phyloP scores from a whole-genome alignment of 2,329 filamentous ascomycete species.

The Grosmannia huntii region DNA sequence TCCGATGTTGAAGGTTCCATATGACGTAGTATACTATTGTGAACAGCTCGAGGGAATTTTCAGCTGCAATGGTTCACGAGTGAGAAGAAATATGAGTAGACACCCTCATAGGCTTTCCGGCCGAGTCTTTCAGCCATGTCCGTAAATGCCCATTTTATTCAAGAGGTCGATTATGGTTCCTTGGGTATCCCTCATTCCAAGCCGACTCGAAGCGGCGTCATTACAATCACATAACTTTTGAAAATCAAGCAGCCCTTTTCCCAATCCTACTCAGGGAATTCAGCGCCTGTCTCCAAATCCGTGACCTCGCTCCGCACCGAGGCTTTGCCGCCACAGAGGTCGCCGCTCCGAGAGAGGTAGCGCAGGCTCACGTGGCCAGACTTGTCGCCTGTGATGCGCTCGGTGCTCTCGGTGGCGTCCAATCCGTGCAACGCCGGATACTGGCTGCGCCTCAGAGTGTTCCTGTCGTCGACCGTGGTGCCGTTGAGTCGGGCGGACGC shows the following conservation, averaged over 20 bases:
- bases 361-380: not conserved
- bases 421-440: not conserved
- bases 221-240: not conserved
- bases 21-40: too few species aligned
- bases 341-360: not conserved
- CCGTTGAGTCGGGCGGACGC: not conserved
- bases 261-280: not conserved
- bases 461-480: not conserved
- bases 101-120: too few species aligned
- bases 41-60: too few species aligned
- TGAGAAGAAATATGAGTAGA: too few species aligned
- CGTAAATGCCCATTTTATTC: not conserved
- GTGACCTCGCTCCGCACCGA: not conserved
- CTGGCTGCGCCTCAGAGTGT: not conserved
- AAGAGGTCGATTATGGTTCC: not conserved
- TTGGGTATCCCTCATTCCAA: not conserved
- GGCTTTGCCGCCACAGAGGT: not conserved
- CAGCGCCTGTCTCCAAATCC: not conserved
- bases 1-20: too few species aligned
- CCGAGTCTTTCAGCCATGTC: too few species aligned
- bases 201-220: not conserved
- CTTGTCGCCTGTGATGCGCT: conserved; percentile 6
- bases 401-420: conserved; percentile 5
- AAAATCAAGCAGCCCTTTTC: not conserved
- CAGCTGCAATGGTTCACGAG: too few species aligned